Evolutionary conservation across 768 basidiomycete species (phyloP).

Genomic region (Dioszegia crocea): DNA sequence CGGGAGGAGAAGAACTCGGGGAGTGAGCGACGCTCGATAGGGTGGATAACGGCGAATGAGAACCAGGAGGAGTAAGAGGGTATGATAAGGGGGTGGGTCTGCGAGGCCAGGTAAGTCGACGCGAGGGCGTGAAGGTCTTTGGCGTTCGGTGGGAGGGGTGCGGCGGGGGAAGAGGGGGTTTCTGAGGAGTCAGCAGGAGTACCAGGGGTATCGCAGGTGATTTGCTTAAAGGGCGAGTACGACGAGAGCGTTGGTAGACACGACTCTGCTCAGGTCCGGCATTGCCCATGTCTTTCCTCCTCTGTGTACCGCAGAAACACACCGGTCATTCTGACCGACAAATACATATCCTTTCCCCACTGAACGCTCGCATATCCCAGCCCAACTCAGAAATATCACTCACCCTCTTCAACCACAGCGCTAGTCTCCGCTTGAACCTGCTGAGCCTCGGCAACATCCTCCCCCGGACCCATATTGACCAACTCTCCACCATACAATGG

Average conservation of each 20-base stretch:
- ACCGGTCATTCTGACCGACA: too few species aligned
- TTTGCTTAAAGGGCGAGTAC: too few species aligned
- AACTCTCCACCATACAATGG: slow-evolving; percentile 74
- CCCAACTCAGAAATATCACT: too few species aligned
- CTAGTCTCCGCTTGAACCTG: background rate
- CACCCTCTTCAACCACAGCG: slow-evolving; percentile 18
- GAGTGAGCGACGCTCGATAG: slow-evolving; percentile 82
- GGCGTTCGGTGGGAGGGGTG: slow-evolving; percentile 63
- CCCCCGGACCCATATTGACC: slow-evolving; percentile 59
- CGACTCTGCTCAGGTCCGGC: too few species aligned
- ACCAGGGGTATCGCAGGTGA: background rate
- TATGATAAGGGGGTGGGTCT: slow-evolving; percentile 94
- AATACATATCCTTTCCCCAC: too few species aligned
- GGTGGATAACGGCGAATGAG: slow-evolving; percentile 87
- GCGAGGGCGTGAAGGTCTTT: slow-evolving; percentile 45
- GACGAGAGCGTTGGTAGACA: too few species aligned
- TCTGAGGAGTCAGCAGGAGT: background rate
- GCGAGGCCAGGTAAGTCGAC: slow-evolving; percentile 84
- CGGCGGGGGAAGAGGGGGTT: slow-evolving; percentile 10
- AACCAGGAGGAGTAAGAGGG: slow-evolving; percentile 99
- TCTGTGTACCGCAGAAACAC: too few species aligned
- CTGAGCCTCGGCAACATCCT: slow-evolving; percentile 3
- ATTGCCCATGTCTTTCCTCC: too few species aligned
- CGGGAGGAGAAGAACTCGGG: slow-evolving; percentile 98
- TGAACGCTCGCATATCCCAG: too few species aligned